Conservation (phyloP, 768 basidiomycete species). For the Hebeloma cylindrosporum region DNA sequence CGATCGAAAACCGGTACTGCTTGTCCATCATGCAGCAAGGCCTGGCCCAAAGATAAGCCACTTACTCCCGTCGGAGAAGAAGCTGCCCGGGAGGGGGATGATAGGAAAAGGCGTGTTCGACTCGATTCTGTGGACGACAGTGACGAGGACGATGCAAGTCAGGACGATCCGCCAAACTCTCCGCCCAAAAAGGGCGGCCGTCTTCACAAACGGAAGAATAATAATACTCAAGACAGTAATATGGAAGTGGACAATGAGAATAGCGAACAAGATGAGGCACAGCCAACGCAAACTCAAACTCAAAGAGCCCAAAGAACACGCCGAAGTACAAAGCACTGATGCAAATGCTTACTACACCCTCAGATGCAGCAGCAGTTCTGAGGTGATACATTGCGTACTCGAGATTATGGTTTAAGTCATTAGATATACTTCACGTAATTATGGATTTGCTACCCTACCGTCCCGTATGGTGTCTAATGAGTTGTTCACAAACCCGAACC, state of each 20-base stretch:
- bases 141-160: conserved; percentile 46
- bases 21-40: conserved; percentile 58
- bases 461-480: conserved; percentile 32
- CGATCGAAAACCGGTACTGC: conserved; percentile 35
- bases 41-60: conserved; percentile 59
- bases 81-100: conserved; percentile 63
- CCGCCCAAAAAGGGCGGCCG: conserved; percentile 14
- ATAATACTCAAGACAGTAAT: conserved; percentile 26
- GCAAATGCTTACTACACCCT: too few relatives aligned
- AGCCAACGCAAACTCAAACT: conserved; percentile 14
- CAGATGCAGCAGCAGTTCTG: too few relatives aligned
- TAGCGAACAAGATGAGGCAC: conserved; percentile 28
- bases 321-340: conserved; percentile 25
- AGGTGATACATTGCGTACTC: too few relatives aligned
- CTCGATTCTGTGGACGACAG: conserved; percentile 30
- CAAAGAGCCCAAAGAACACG: conserved; percentile 28
- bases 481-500: conserved; percentile 79
- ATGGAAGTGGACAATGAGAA: conserved; percentile 51
- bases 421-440: too few relatives aligned
- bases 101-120: conserved; percentile 37
- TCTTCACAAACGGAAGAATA: conserved; percentile 14
- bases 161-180: conserved; percentile 37
- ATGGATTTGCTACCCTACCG: conserved; percentile 40
- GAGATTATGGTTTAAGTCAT: too few relatives aligned
- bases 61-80: conserved; percentile 66